Evolutionary conservation across 164 flowering plant genomes (phyloP).

Genomic region (Umbellularia californica): DNA sequence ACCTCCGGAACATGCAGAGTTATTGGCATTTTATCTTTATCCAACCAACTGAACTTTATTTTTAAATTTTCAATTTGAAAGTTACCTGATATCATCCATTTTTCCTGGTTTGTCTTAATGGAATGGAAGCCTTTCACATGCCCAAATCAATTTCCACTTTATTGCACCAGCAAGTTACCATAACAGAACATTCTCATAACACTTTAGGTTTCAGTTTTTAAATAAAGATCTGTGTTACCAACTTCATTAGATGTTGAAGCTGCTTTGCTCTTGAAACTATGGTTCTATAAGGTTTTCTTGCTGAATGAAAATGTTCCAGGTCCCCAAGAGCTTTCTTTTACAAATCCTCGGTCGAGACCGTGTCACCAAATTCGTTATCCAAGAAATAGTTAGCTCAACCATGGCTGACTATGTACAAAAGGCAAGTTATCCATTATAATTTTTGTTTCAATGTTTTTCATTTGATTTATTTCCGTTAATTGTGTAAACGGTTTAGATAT

Average conservation of each 20-base stretch:
- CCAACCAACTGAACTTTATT: not conserved
- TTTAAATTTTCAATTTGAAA: too few species aligned
- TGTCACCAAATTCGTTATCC: slow-evolving; percentile 68
- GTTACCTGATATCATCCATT: not conserved
- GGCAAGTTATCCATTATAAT: slow-evolving; percentile 33
- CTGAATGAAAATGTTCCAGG: slow-evolving; percentile 31
- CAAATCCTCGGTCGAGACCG: slow-evolving; percentile 62
- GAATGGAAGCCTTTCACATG: not conserved
- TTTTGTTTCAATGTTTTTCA: not conserved
- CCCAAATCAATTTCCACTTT: not conserved
- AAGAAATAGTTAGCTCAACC: slow-evolving; percentile 62
- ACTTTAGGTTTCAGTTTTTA: not conserved
- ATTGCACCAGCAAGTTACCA: not conserved
- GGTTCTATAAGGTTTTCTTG: not conserved
- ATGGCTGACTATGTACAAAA: slow-evolving; percentile 56
- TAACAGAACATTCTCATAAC: not conserved
- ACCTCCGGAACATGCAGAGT: not conserved
- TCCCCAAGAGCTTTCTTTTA: slow-evolving; percentile 61
- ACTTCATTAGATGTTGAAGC: not conserved
- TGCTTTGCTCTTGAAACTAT: not conserved
- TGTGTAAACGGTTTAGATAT: not conserved
- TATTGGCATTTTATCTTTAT: not conserved
- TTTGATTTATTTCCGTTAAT: not conserved
- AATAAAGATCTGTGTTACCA: not conserved
- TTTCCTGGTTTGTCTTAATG: not conserved